phyloP scores from a whole-genome alignment of 306 rosid species.

The Castanea sativa region DNA sequence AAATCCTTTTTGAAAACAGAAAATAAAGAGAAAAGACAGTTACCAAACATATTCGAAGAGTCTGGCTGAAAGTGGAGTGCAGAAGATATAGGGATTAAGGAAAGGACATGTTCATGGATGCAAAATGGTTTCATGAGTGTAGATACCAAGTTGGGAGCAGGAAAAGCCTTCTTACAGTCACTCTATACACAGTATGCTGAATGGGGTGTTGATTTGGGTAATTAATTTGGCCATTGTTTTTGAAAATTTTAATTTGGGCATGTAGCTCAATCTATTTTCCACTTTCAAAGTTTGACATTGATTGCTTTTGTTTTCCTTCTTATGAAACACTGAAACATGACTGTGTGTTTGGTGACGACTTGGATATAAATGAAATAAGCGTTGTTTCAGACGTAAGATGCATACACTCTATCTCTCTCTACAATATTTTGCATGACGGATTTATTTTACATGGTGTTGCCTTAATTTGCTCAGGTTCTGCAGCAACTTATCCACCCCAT shows the following conservation, averaged over 20 bases:
- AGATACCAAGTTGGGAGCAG: too few relatives aligned
- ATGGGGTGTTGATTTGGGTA: too few relatives aligned
- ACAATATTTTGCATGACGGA: not conserved
- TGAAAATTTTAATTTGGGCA: conserved; percentile 55
- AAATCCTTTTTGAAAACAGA: too few relatives aligned
- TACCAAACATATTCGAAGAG: conserved; percentile 24
- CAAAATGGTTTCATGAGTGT: too few relatives aligned
- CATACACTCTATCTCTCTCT: not conserved
- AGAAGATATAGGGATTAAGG: conserved; percentile 16
- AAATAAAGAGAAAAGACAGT: too few relatives aligned
- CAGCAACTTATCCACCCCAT: conserved; percentile 56
- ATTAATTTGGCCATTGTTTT: conserved; percentile 43
- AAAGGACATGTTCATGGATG: too few relatives aligned
- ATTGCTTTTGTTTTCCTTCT: conserved; percentile 29
- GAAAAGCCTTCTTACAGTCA: too few relatives aligned
- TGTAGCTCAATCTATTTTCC: conserved; percentile 14
- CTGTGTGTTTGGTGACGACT: conserved; percentile 90
- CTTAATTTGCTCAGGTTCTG: conserved; percentile 51
- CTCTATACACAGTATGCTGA: too few relatives aligned
- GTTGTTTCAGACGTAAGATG: conserved; percentile 41
- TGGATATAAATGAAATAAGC: conserved; percentile 48
- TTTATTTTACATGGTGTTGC: conserved; percentile 8
- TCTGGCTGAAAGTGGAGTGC: conserved; percentile 71
- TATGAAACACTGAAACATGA: conserved; percentile 67
- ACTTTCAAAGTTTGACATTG: conserved; percentile 14